Percentiles rank a stretch among this genome's conserved stretches.
Conservation (phyloP, 2,329 filamentous ascomycete species). For the Ascochyta rabiei region DNA sequence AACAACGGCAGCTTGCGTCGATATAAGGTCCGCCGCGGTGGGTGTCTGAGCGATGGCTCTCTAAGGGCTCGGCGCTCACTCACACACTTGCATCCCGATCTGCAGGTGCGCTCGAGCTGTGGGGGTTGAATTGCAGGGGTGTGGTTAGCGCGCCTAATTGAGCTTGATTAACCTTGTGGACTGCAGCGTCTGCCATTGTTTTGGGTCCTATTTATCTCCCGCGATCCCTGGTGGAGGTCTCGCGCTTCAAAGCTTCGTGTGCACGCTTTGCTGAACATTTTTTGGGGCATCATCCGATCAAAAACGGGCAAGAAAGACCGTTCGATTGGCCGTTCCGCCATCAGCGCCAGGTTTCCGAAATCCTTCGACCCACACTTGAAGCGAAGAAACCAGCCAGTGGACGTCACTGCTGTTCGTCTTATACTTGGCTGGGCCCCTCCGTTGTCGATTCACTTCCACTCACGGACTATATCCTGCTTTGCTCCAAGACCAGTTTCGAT, state of each 20-base stretch:
- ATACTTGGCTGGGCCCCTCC: conserved; percentile 10
- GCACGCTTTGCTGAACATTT: conserved; percentile 16
- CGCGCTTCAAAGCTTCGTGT: conserved; percentile 21
- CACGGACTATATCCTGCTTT: background rate
- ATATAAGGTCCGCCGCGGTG: background rate
- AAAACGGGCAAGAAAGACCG: conserved; percentile 2
- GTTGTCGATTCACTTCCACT: background rate
- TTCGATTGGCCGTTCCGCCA: conserved; percentile 8
- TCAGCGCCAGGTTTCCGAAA: conserved; percentile 15
- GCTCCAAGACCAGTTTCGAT: background rate
- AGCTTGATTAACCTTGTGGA: background rate
- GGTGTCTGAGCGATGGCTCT: conserved; percentile 7
- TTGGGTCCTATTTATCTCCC: conserved; percentile 22
- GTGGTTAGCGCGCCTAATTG: background rate
- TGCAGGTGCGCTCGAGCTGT: conserved; percentile 32
- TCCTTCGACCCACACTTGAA: conserved; percentile 17
- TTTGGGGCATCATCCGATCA: conserved; percentile 1
- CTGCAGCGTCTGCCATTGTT: conserved; percentile 17
- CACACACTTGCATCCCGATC: conserved; percentile 26
- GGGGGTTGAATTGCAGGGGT: conserved; percentile 27
- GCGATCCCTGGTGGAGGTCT: conserved; percentile 16
- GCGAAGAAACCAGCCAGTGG: conserved; percentile 13
- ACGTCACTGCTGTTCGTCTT: conserved; percentile 14
- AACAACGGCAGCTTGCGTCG: conserved; percentile 5
- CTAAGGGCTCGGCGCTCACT: conserved; percentile 13